phyloP scores from a whole-genome alignment of 2,329 filamentous ascomycete genomes.

The Trichoderma breve region DNA sequence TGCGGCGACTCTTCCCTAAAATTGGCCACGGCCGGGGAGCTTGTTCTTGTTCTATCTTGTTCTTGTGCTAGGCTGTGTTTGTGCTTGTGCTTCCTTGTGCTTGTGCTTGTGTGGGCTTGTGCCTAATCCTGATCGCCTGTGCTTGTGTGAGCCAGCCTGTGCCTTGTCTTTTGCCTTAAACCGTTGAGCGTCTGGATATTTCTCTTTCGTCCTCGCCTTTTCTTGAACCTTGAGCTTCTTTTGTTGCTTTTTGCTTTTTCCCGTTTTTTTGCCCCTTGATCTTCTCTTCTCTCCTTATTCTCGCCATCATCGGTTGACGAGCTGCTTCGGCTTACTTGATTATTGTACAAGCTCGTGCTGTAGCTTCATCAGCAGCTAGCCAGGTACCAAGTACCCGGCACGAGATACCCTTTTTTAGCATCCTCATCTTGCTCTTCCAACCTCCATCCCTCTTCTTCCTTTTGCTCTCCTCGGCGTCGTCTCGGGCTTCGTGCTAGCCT shows the following conservation, averaged over 20 bases:
- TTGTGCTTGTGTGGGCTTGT: background rate
- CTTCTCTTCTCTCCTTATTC: background rate
- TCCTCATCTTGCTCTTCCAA: background rate
- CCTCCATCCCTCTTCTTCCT: background rate
- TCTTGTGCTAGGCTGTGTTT: background rate
- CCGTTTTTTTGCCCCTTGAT: background rate
- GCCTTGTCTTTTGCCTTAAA: background rate
- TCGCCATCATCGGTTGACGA: background rate
- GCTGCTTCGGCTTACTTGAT: background rate
- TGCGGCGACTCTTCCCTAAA: constrained; percentile 9
- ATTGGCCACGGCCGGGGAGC: constrained; percentile 5
- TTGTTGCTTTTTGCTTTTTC: background rate
- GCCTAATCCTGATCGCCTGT: background rate
- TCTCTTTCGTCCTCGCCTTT: background rate
- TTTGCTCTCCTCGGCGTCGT: background rate
- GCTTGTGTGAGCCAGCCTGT: background rate
- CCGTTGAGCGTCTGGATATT: background rate
- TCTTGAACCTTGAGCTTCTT: background rate
- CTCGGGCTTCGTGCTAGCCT: background rate
- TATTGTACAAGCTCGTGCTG: background rate
- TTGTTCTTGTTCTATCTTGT: background rate
- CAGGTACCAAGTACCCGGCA: constrained; percentile 1
- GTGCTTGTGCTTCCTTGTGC: background rate
- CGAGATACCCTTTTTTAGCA: constrained; percentile 11
- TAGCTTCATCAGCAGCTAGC: background rate